Evolutionary conservation across 2,329 filamentous ascomycete species (phyloP).

Genomic region (Sarocladiaceae sp.): DNA sequence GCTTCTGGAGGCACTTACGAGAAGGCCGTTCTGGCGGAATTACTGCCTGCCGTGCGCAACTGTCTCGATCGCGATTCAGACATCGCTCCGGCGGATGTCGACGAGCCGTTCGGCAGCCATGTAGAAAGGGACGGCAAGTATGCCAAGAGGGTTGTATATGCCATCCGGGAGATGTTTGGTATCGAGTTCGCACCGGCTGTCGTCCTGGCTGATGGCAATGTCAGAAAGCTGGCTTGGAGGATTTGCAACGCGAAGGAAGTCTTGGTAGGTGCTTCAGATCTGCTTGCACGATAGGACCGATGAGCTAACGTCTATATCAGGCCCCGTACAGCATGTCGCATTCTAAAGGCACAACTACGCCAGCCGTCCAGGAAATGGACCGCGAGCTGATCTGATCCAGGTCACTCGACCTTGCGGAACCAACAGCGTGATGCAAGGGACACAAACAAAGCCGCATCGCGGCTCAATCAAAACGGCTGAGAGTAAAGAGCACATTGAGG

Average conservation of each 20-base stretch:
- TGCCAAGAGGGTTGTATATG: slow-evolving; percentile 84
- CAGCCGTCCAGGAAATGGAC: slow-evolving; percentile 35
- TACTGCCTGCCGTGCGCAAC: slow-evolving; percentile 80
- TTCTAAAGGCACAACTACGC: slow-evolving; percentile 57
- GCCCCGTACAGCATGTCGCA: slow-evolving; percentile 67
- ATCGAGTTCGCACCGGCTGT: slow-evolving; percentile 92
- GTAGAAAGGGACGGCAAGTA: slow-evolving; percentile 87
- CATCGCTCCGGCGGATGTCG: slow-evolving; percentile 72
- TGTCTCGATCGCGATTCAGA: slow-evolving; percentile 90
- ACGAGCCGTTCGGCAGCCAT: slow-evolving; percentile 77
- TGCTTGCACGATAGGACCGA: slow-evolving; percentile 24
- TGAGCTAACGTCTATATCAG: slow-evolving; percentile 48
- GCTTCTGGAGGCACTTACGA: slow-evolving; percentile 57
- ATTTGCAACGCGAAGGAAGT: slow-evolving; percentile 96
- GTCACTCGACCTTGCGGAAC: too few species aligned
- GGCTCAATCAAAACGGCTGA: too few species aligned
- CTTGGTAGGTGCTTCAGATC: slow-evolving; percentile 53
- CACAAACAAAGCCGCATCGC: too few species aligned
- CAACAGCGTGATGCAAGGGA: too few species aligned
- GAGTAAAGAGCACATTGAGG: too few species aligned
- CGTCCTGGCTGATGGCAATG: slow-evolving; percentile 84
- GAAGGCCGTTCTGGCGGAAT: slow-evolving; percentile 63
- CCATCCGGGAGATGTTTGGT: slow-evolving; percentile 93
- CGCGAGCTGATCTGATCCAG: slow-evolving; percentile 21
- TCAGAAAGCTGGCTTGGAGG: slow-evolving; percentile 86